Conservation (phyloP, 2,329 filamentous ascomycete species). For the Pseudopyrenochaeta lycopersici region DNA sequence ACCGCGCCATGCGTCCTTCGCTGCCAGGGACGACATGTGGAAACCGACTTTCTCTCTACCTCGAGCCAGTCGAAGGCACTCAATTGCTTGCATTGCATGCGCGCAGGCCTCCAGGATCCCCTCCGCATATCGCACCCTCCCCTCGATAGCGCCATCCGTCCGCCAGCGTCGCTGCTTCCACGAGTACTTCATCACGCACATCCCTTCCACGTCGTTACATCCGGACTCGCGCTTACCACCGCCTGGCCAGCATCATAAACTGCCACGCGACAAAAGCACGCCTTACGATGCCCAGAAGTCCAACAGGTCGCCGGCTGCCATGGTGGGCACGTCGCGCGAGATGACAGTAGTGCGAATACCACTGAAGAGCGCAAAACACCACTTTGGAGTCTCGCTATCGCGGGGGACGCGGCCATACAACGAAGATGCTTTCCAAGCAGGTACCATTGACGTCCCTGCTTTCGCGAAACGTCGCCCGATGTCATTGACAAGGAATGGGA, state of each 20-base stretch:
- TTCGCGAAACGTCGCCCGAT: slow-evolving; percentile 87
- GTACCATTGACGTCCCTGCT: slow-evolving; percentile 89
- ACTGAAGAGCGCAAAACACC: slow-evolving; percentile 90
- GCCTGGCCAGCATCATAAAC: slow-evolving; percentile 77
- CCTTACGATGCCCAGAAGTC: slow-evolving; percentile 69
- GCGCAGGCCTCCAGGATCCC: slow-evolving; percentile 13
- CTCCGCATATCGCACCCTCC: slow-evolving; percentile 10
- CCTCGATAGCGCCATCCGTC: slow-evolving; percentile 20
- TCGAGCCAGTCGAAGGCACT: slow-evolving; percentile 36
- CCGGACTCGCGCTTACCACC: slow-evolving; percentile 76
- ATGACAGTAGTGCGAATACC: slow-evolving; percentile 96
- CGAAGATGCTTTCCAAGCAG: slow-evolving; percentile 93
- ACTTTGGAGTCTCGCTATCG: slow-evolving; percentile 83
- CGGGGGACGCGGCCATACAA: slow-evolving; percentile 88
- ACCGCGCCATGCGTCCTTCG: slow-evolving; percentile 45
- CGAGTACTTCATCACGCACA: slow-evolving; percentile 96
- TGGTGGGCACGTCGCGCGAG: slow-evolving; percentile 63
- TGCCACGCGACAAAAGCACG: slow-evolving; percentile 83
- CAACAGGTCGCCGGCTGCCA: slow-evolving; percentile 47
- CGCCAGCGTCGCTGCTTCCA: slow-evolving; percentile 69
- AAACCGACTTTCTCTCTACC: slow-evolving; percentile 40
- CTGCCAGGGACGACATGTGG: slow-evolving; percentile 49
- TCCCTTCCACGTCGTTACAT: slow-evolving; percentile 91
- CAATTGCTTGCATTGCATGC: slow-evolving; percentile 23
- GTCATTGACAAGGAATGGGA: slow-evolving; percentile 58